These are phyloP conservation scores for Lathyrus oleraceus DNA, from an alignment of 306 rosid genomes.

Conservation along the genomic window DNA sequence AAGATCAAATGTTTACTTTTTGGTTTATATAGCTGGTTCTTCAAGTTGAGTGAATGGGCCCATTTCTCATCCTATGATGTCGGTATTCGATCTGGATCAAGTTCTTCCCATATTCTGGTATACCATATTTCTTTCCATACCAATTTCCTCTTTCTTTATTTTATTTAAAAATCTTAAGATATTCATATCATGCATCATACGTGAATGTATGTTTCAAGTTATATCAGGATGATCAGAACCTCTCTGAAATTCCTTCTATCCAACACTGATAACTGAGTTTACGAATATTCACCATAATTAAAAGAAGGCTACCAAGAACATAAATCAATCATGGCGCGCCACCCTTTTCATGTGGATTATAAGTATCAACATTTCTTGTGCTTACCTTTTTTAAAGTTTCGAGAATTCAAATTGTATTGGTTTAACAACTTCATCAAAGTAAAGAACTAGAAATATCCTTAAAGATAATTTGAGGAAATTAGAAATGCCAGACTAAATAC, in stretches of 20 bases:
- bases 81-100: conserved; percentile 89
- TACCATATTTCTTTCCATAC: conserved; percentile 26
- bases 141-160: conserved; percentile 7
- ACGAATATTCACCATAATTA: conserved; percentile 17
- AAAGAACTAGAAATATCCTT: conserved; percentile 28
- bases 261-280: not conserved
- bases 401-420: conserved; percentile 15
- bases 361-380: conserved; percentile 10
- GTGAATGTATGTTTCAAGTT: conserved; percentile 20
- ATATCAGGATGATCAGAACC: conserved; percentile 14
- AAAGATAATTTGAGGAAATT: conserved; percentile 25
- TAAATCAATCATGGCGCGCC: not conserved
- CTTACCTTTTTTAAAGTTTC: not conserved
- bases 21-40: conserved; percentile 73
- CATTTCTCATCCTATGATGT: conserved; percentile 83
- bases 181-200: conserved; percentile 9
- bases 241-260: conserved; percentile 4
- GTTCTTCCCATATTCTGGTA: conserved; percentile 90
- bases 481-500: conserved; percentile 1
- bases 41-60: conserved; percentile 97
- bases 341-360: conserved; percentile 25
- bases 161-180: conserved; percentile 22
- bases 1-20: conserved; percentile 8
- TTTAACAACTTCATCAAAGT: conserved; percentile 17
- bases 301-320: conserved; percentile 22